Base-by-base conservation (phyloP, 345 rosid species). In the Syzygium oleosum region DNA sequence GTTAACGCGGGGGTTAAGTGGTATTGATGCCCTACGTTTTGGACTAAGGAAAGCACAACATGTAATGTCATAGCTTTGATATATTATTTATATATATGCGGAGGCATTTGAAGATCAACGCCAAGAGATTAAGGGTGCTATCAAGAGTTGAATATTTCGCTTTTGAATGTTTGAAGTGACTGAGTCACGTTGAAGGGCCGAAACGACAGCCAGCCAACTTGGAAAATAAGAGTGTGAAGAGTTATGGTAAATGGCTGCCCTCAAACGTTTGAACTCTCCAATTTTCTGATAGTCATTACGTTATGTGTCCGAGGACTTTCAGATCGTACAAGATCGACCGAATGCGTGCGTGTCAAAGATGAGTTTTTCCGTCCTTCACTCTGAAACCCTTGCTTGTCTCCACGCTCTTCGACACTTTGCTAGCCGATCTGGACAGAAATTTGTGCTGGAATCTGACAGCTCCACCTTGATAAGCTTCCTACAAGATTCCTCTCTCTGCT, bases 121-220 rank as follows among this genome's bases (percentile, higher is more conserved):
- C 86, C 56, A 84, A 56, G 86, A 17, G 46, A 84, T 25, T 11
- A 52, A 84, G 59, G 86, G 86, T 52, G 49, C 86, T 15, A 13
- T 34, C 43, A 8, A 86, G 25, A 9, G 83, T 73, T 4, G 83
- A 73, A 22, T 38, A 38, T 38, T 38, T 34, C 43, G 49, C 27
- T 73, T 73, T 73, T 73, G 83, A 73, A 73, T 73, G 83, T 34
- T 73, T 73, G 49, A 73, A 73, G 83, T 73, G 83, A 21, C 49
- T 22, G 21, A 2, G 49, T 73, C 38, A 73, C 27, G 83, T 73
- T 9, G 83, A 73, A 73, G 46, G 43, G 43, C 15, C 15, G 12
- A 38, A 63, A 65, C 77, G 27, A 7, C 23, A 68, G 88, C 88
- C 88, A 86, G 88, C 84, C 88, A 86, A 65, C 53, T 86, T 86